phyloP scores from a whole-genome alignment of 345 rosid genomes.

The Turritis glabra region DNA sequence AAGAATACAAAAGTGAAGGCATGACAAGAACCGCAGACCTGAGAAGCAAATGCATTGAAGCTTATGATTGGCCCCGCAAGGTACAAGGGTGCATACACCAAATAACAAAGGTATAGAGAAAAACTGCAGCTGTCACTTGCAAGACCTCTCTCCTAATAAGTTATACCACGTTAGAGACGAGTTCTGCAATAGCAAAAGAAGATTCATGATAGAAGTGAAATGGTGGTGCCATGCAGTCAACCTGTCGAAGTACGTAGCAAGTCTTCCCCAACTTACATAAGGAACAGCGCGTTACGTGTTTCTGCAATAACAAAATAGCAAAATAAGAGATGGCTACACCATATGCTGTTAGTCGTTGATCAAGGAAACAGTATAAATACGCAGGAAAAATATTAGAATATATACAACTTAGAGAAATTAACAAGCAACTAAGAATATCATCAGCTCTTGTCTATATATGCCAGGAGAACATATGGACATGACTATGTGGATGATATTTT shows the following conservation, averaged over 20 bases:
- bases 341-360: not conserved
- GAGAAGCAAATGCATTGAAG: slow-evolving; percentile 92
- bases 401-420: not conserved
- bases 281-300: slow-evolving; percentile 34
- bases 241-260: slow-evolving; percentile 39
- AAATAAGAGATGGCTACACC: slow-evolving; percentile 15
- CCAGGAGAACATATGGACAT: not conserved
- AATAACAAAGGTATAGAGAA: slow-evolving; percentile 66
- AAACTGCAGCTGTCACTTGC: slow-evolving; percentile 47
- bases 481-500: not conserved
- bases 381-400: too few species aligned
- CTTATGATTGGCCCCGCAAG: slow-evolving; percentile 88
- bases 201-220: not conserved
- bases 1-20: not conserved
- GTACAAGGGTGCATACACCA: slow-evolving; percentile 90
- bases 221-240: slow-evolving; percentile 2
- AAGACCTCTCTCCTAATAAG: slow-evolving; percentile 61
- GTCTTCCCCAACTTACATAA: slow-evolving; percentile 39
- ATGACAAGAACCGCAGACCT: slow-evolving; percentile 50
- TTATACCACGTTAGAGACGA: slow-evolving; percentile 24
- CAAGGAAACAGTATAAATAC: not conserved
- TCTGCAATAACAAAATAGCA: slow-evolving; percentile 23
- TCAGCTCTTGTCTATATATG: not conserved
- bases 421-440: not conserved
- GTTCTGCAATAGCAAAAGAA: not conserved